These are phyloP conservation scores for Boletus barrowsii DNA, from an alignment of 768 basidiomycete genomes.

Conservation along the genomic window DNA sequence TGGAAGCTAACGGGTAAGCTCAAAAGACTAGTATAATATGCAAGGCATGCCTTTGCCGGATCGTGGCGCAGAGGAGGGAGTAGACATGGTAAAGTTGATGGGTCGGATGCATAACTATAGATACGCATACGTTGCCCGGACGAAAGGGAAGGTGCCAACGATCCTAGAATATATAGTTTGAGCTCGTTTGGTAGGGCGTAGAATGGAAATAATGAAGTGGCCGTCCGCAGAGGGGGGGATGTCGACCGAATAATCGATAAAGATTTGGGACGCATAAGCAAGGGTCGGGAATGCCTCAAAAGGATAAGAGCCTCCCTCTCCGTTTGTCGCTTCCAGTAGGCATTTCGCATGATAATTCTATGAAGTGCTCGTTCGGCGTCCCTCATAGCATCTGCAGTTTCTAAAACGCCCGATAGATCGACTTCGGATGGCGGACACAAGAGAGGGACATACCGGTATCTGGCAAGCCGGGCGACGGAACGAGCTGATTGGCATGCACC, in stretches of 20 bases:
- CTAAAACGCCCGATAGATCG: conserved; percentile 9
- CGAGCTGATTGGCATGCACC: conserved; percentile 43
- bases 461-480: conserved; percentile 6
- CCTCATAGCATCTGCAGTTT: conserved; percentile 31
- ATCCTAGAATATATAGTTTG: conserved; percentile 52
- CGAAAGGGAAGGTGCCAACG: conserved; percentile 56
- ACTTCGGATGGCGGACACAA: conserved; percentile 14
- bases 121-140: conserved; percentile 55
- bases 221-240: conserved; percentile 13
- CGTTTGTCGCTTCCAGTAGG: conserved; percentile 41
- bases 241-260: conserved; percentile 12
- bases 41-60: conserved; percentile 14
- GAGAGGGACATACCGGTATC: conserved; percentile 7
- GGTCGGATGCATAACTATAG: conserved; percentile 48
- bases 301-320: conserved; percentile 50
- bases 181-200: conserved; percentile 53
- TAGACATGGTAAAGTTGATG: conserved; percentile 46
- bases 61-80: conserved; percentile 32
- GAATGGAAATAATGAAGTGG: conserved; percentile 35
- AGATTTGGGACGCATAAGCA: conserved; percentile 38
- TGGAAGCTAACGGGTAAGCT: conserved; percentile 13
- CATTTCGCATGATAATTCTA: conserved; percentile 45
- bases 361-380: conserved; percentile 35
- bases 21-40: conserved; percentile 20
- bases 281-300: conserved; percentile 45